Evolutionary conservation across 371 early-diverging fungal species (phyloP).

Genomic region (Apophysomyces ossiformis): DNA sequence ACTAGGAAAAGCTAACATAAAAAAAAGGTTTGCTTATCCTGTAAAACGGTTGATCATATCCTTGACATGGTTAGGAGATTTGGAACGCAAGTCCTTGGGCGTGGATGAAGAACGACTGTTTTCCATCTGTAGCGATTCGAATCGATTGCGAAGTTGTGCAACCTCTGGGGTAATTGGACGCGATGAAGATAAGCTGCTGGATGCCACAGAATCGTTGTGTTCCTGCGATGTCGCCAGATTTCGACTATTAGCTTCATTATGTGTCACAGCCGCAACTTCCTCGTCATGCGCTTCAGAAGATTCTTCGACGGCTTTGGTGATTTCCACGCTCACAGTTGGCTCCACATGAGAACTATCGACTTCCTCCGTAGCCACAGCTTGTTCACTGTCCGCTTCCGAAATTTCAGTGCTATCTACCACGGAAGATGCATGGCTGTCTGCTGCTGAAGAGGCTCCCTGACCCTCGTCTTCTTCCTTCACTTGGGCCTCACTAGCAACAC

Average conservation of each 20-base stretch:
- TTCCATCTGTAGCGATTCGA: constrained; percentile 24
- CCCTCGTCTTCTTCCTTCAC: no score
- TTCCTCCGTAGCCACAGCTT: background rate
- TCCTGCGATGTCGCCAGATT: constrained; percentile 3
- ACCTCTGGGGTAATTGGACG: constrained; percentile 35
- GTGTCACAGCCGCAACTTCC: constrained; percentile 36
- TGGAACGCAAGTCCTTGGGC: constrained; percentile 34
- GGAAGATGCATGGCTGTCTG: no score
- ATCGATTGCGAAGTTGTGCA: constrained; percentile 38
- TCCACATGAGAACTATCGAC: constrained; percentile 1
- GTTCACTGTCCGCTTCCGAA: constrained; percentile 3
- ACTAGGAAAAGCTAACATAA: background rate
- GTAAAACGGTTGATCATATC: constrained; percentile 48
- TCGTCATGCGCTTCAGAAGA: constrained; percentile 25
- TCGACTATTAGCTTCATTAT: background rate
- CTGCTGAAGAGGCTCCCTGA: no score
- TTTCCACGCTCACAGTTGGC: constrained; percentile 7
- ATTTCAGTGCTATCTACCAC: background rate
- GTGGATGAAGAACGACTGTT: constrained; percentile 18
- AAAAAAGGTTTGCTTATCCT: constrained; percentile 12
- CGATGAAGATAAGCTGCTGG: constrained; percentile 11
- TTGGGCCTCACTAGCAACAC: no score
- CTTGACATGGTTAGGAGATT: constrained; percentile 44
- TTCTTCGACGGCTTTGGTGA: constrained; percentile 9
- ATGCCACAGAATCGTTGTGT: constrained; percentile 16